Evolutionary conservation across 169 alveolate genomes (phyloP), one percentile per base, ranked within the genome.

Genomic region (Babesia ovis): DNA sequence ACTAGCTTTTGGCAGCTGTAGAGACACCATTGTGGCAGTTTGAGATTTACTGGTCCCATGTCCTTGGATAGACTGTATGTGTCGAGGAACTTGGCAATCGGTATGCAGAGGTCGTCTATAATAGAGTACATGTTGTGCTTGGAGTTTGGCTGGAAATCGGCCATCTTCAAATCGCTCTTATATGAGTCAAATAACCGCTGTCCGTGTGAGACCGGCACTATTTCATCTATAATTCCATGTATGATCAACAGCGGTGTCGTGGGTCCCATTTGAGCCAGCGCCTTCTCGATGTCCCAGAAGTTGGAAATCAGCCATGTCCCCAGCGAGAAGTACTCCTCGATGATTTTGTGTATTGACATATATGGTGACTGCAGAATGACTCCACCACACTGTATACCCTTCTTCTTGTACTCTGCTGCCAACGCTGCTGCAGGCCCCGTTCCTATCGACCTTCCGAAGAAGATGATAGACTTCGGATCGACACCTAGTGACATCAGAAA

Each of bases 361-460:
- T 83, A 91, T 23, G 95, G 95, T 31, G 95, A 85, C 69, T 91
- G 95, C 70, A 91, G 74, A 25, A 91, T 83, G 41, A 91, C 91
- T 25, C 95, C 95, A 14, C 93, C 95, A 48, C 89, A 61, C 42
- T 77, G 46, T 1, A 87, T 51, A 11, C 91, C 91, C 34, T 76
- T 61, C 22, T 85, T 32, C 31, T 71, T 77, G 61, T 90, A 68
- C 42, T 84, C 77, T 11, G 91, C 88, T 16, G 91, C 93, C 61
- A 90, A 73, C 56, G 84, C 75, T 8, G 91, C 86, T 18, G 95
- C 95, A 0, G 92, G 94, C 6, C 95, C 95, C 11, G 95, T 91
- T 16, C 95, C 95, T 50, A 91, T 91, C 34, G 95, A 91, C 43
- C 95, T 54, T 22, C 95, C 95, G 70, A 90, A 91, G 58, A 90